Percentiles rank a stretch among this genome's conserved stretches.
These are phyloP conservation scores for Cyberlindnera saturnus DNA, from an alignment of 805 yeast genomes.

Conservation along the genomic window DNA sequence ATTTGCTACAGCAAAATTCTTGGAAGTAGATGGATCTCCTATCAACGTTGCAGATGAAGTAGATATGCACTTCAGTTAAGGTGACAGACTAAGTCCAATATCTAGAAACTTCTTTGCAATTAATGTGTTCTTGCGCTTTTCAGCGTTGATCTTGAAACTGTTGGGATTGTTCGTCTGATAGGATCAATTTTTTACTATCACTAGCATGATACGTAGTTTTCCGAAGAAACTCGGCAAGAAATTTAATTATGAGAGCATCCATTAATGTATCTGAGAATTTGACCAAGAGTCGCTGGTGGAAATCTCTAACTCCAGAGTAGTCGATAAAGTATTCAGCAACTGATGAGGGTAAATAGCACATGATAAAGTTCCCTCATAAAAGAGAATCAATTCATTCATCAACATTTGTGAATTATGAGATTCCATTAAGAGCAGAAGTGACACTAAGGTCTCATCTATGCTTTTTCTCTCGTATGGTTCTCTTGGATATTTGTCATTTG, in stretches of 20 bases:
- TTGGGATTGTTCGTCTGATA: slow-evolving; percentile 10
- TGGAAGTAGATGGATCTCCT: slow-evolving; percentile 10
- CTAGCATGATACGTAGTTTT: slow-evolving; percentile 19
- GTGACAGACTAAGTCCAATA: slow-evolving; percentile 33
- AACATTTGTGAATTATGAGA: too few species aligned
- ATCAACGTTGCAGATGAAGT: slow-evolving; percentile 21
- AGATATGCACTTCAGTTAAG: slow-evolving; percentile 15
- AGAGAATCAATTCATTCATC: too few species aligned
- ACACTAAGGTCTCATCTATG: too few species aligned
- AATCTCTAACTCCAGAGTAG: too few species aligned
- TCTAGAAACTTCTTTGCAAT: slow-evolving; percentile 29
- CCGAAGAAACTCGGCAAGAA: slow-evolving; percentile 25
- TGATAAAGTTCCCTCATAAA: too few species aligned
- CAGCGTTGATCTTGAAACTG: slow-evolving; percentile 15
- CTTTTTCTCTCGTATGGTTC: too few species aligned
- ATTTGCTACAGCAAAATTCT: slow-evolving; percentile 17
- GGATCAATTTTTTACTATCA: slow-evolving; percentile 19
- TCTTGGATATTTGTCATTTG: slow-evolving; percentile 31
- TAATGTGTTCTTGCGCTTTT: slow-evolving; percentile 25
- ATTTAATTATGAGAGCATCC: slow-evolving; percentile 24
- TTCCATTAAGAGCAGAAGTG: too few species aligned
- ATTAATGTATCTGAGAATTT: slow-evolving; percentile 18
- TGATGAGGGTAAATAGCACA: slow-evolving; percentile 14
- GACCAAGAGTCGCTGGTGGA: slow-evolving; percentile 6
- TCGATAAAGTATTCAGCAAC: too few species aligned